These are phyloP conservation scores for Mucor piriformis DNA, from an alignment of 371 early-diverging fungal genomes.

Conservation along the genomic window DNA sequence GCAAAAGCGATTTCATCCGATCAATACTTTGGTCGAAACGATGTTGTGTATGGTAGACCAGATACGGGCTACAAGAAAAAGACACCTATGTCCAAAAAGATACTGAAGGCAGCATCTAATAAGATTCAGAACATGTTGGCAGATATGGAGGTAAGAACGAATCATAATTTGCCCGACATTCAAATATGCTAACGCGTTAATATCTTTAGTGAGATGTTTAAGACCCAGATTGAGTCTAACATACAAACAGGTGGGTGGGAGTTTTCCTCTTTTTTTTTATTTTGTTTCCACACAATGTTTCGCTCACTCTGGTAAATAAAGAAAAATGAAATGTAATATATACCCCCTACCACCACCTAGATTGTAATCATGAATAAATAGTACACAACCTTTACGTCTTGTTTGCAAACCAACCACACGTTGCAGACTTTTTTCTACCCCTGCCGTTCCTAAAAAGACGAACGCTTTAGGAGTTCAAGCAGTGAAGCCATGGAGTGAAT, in stretches of 20 bases:
- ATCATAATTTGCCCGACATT: no score
- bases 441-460: conserved; percentile 16
- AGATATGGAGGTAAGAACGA: conserved; percentile 17
- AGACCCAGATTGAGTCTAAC: no score
- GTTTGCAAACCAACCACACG: conserved; percentile 9
- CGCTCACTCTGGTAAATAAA: conserved; percentile 1
- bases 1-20: conserved; percentile 87
- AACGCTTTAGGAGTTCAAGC: background rate
- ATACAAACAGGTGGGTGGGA: no score
- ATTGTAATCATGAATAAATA: no score
- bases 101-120: conserved; percentile 35
- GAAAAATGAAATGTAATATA: no score
- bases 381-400: conserved; percentile 6
- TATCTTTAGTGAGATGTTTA: no score
- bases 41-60: conserved; percentile 78
- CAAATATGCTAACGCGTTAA: no score
- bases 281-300: background rate
- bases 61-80: no score
- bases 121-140: conserved; percentile 35
- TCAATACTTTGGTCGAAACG: conserved; percentile 84
- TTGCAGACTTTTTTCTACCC: conserved; percentile 16
- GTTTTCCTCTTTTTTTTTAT: conserved; percentile 3
- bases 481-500: conserved; percentile 48
- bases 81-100: conserved; percentile 30
- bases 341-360: no score